A percentile compares a stretch with the other conserved stretches of the same genome.
These are phyloP conservation scores for Aspergillus caelatus DNA, from an alignment of 2,329 filamentous ascomycete species.

Conservation along the genomic window DNA sequence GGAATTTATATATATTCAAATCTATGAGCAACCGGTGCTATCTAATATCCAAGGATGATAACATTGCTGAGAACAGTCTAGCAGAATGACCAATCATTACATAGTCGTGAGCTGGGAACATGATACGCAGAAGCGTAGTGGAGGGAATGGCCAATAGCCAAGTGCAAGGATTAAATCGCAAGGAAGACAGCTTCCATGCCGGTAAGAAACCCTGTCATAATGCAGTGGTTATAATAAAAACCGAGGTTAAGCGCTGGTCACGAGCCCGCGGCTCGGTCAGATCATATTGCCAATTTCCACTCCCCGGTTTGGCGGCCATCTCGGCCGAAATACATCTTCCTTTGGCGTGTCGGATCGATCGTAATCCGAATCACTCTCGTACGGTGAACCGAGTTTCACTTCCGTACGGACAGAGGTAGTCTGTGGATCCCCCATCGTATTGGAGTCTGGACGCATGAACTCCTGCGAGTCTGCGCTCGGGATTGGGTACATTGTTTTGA, in stretches of 20 bases:
- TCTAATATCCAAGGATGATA: constrained; percentile 1
- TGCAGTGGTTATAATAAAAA: neutral
- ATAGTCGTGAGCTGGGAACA: constrained; percentile 2
- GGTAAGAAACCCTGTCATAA: neutral
- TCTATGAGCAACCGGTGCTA: constrained; percentile 2
- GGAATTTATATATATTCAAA: neutral
- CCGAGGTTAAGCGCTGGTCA: neutral
- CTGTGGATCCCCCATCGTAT: constrained; percentile 22
- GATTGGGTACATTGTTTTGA: constrained; percentile 38
- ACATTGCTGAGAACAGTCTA: neutral
- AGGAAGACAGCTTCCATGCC: neutral
- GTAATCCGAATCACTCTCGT: constrained; percentile 32
- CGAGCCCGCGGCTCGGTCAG: constrained; percentile 13
- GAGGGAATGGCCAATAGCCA: neutral
- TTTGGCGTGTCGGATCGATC: constrained; percentile 22
- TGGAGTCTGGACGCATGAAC: constrained; percentile 25
- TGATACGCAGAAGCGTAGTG: neutral
- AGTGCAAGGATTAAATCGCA: neutral
- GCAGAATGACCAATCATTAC: constrained; percentile 1
- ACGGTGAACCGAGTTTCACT: constrained; percentile 20
- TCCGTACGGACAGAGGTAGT: constrained; percentile 15
- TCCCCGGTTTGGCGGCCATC: constrained; percentile 30
- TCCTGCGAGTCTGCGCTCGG: constrained; percentile 35
- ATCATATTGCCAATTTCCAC: constrained; percentile 35
- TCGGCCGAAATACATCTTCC: constrained; percentile 28